These are phyloP conservation scores for Aegilops bicornis DNA, from an alignment of 176 grass and related monocot species.

Conservation along the genomic window DNA sequence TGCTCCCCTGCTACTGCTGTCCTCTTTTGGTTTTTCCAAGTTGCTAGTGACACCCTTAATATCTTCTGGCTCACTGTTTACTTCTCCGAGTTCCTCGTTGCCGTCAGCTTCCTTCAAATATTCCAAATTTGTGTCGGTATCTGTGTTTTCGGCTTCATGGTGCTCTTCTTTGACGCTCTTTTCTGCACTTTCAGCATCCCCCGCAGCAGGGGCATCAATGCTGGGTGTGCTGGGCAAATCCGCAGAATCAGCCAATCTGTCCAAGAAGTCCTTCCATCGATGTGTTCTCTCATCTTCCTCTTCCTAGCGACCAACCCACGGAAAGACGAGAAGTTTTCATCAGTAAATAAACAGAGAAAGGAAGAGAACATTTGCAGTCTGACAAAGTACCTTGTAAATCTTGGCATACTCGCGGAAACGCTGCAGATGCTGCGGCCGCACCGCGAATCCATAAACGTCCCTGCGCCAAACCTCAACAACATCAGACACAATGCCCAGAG, in stretches of 20 bases:
- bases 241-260: constrained; percentile 54
- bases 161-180: background rate
- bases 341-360: constrained; percentile 21
- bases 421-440: constrained; percentile 93
- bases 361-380: constrained; percentile 11
- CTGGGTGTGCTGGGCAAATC: constrained; percentile 4
- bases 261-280: constrained; percentile 87
- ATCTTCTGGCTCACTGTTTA: constrained; percentile 5
- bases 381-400: constrained; percentile 78
- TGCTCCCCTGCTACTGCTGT: background rate
- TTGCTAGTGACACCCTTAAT: constrained; percentile 4
- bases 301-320: constrained; percentile 49
- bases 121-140: background rate
- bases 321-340: background rate
- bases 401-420: constrained; percentile 87
- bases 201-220: too few species aligned
- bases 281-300: constrained; percentile 95
- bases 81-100: background rate
- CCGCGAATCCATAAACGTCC: constrained; percentile 91
- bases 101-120: constrained; percentile 11
- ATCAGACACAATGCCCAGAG: constrained; percentile 43
- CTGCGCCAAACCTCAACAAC: constrained; percentile 62
- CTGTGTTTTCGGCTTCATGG: background rate
- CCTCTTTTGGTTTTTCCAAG: constrained; percentile 1
- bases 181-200: background rate